Evolutionary conservation across 495 filamentous ascomycete species (phyloP).

Genomic region (Penicillium ochrochloron): DNA sequence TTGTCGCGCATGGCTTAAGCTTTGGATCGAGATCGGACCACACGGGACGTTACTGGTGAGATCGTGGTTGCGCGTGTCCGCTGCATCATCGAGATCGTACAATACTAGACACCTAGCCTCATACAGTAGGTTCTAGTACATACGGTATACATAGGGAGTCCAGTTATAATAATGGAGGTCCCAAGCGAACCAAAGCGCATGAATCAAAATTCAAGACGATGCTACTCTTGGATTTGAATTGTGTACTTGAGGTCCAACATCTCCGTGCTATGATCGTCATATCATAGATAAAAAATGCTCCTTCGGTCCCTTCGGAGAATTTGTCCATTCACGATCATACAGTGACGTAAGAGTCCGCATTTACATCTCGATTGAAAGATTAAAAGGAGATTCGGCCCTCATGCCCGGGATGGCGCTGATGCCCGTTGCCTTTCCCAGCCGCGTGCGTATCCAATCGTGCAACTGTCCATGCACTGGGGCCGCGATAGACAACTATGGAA

Average conservation of each 20-base stretch:
- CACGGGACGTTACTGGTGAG: slow-evolving; percentile 30
- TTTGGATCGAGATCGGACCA: slow-evolving; percentile 39
- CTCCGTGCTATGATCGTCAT: not conserved
- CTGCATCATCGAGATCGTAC: slow-evolving; percentile 6
- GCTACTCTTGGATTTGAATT: not conserved
- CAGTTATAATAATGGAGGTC: not conserved
- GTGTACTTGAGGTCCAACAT: not conserved
- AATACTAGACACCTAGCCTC: not conserved
- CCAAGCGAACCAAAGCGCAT: not conserved
- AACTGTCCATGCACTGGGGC: slow-evolving; percentile 5
- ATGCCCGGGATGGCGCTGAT: slow-evolving; percentile 15
- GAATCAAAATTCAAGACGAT: not conserved
- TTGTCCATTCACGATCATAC: not conserved
- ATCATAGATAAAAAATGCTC: not conserved
- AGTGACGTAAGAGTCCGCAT: slow-evolving; percentile 16
- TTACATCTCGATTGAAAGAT: slow-evolving; percentile 9
- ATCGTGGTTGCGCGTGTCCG: slow-evolving; percentile 21
- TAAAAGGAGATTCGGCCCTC: slow-evolving; percentile 7
- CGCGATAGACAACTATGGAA: slow-evolving; percentile 11
- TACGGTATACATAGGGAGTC: not conserved
- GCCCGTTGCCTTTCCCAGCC: slow-evolving; percentile 34
- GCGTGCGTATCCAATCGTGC: slow-evolving; percentile 22
- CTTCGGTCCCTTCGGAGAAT: not conserved
- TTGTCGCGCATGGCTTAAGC: slow-evolving; percentile 26
- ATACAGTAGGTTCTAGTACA: not conserved